Evolutionary conservation across 768 basidiomycete genomes (phyloP).

Genomic region (Tricholoma furcatifolium): DNA sequence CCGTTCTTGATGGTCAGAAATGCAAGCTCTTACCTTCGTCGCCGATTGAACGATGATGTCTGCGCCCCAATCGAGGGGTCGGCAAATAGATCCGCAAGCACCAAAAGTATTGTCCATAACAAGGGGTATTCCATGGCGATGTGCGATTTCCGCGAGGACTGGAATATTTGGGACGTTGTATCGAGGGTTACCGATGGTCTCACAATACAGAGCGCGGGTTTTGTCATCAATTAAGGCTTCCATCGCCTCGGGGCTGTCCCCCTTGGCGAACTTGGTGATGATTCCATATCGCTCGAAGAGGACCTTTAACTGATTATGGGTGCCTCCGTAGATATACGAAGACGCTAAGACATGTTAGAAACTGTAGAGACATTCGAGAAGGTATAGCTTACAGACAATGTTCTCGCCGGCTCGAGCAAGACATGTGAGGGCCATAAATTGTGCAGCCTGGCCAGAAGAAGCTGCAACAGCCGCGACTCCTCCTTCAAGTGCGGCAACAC

Average conservation of each 20-base stretch:
- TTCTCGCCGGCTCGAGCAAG: slow-evolving; percentile 60
- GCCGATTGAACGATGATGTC: slow-evolving; percentile 33
- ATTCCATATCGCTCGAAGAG: slow-evolving; percentile 41
- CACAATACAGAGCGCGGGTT: slow-evolving; percentile 58
- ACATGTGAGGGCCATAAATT: slow-evolving; percentile 56
- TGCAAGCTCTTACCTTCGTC: background rate
- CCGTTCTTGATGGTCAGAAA: slow-evolving; percentile 39
- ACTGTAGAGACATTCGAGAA: background rate
- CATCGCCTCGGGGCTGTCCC: slow-evolving; percentile 46
- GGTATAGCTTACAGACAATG: slow-evolving; percentile 53
- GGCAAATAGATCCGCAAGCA: slow-evolving; percentile 48
- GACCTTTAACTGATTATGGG: slow-evolving; percentile 62
- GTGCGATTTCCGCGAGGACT: slow-evolving; percentile 63
- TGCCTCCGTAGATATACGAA: slow-evolving; percentile 30
- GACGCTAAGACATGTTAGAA: background rate
- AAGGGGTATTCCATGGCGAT: slow-evolving; percentile 55
- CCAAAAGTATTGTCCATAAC: slow-evolving; percentile 71
- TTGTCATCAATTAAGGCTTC: slow-evolving; percentile 54
- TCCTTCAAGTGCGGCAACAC: slow-evolving; percentile 64
- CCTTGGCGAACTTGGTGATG: slow-evolving; percentile 48
- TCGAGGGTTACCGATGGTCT: slow-evolving; percentile 64
- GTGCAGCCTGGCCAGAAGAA: slow-evolving; percentile 61
- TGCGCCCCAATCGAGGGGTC: slow-evolving; percentile 25
- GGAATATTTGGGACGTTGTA: slow-evolving; percentile 51
- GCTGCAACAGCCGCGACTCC: slow-evolving; percentile 59